A percentile compares a stretch with the other conserved stretches of the same genome.
These are phyloP conservation scores for Rhodotorula babjevae DNA, from an alignment of 768 basidiomycete genomes.

Conservation along the genomic window DNA sequence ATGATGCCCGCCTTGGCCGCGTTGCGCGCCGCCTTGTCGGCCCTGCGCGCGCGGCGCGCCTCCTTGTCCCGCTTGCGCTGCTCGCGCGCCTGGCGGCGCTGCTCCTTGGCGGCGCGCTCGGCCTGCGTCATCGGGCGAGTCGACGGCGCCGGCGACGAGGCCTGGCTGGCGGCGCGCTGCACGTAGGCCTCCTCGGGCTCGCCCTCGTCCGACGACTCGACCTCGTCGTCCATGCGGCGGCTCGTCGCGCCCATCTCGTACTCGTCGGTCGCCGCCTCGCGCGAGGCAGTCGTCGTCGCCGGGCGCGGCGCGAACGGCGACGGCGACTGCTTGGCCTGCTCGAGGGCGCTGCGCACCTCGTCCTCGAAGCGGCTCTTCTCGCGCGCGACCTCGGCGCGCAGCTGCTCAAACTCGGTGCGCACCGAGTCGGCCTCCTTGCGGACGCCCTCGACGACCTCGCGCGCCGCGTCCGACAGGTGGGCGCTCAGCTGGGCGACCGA, in stretches of 20 bases:
- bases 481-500: neutral
- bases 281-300: no score
- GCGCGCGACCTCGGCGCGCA: conserved; percentile 1
- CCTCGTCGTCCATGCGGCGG: neutral
- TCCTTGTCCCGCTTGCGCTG: conserved; percentile 1
- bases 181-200: neutral
- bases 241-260: neutral
- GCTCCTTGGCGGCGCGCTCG: conserved; percentile 1
- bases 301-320: neutral
- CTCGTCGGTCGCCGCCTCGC: neutral
- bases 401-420: conserved; percentile 3
- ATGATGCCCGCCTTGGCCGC: neutral
- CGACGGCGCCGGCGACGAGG: neutral
- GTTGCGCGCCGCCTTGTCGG: neutral
- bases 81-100: neutral
- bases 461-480: neutral
- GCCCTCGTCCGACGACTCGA: neutral
- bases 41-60: neutral
- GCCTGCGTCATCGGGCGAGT: neutral
- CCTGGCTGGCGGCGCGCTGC: neutral
- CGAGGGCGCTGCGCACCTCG: neutral
- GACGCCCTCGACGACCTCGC: conserved; percentile 9
- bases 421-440: conserved; percentile 7
- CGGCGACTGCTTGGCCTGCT: neutral
- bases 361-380: neutral